Evolutionary conservation across 75 land plant genomes (phyloP).

Genomic region (Cunninghamia lanceolata): DNA sequence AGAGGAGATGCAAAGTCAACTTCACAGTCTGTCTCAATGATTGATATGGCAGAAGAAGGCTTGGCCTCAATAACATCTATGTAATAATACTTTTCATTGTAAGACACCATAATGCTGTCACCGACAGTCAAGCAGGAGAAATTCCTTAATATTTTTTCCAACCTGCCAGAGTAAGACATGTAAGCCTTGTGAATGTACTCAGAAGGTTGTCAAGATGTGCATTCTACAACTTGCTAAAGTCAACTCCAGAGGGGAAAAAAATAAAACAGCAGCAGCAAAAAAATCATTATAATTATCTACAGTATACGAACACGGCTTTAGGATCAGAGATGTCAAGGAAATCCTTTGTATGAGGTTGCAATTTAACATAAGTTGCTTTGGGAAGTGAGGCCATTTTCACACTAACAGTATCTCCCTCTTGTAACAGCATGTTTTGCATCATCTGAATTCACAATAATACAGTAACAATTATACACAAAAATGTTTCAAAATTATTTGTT

Average conservation of each 20-base stretch:
- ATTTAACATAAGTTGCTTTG: slow-evolving; percentile 88
- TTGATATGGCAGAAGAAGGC: slow-evolving; percentile 44
- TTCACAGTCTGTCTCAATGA: slow-evolving; percentile 70
- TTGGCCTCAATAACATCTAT: slow-evolving; percentile 60
- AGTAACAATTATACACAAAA: background rate
- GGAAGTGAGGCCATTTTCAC: slow-evolving; percentile 88
- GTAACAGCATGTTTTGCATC: slow-evolving; percentile 95
- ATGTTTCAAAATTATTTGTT: background rate
- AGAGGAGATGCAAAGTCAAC: slow-evolving; percentile 68
- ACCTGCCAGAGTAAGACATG: slow-evolving; percentile 21
- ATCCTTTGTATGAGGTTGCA: slow-evolving; percentile 95
- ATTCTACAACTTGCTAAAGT: background rate
- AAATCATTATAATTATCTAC: background rate
- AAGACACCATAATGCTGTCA: slow-evolving; percentile 46
- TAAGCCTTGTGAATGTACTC: background rate
- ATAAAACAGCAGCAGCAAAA: background rate
- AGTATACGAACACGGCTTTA: slow-evolving; percentile 83
- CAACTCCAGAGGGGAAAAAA: background rate
- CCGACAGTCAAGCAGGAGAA: slow-evolving; percentile 63
- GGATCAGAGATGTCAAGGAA: slow-evolving; percentile 93
- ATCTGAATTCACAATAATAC: slow-evolving; percentile 42
- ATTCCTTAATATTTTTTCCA: slow-evolving; percentile 52
- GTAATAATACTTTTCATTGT: slow-evolving; percentile 48
- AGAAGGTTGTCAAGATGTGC: background rate
- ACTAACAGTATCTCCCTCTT: slow-evolving; percentile 87